Base-by-base conservation (phyloP, 2,329 filamentous ascomycete genomes). In the Trichophyton benhamiae region DNA sequence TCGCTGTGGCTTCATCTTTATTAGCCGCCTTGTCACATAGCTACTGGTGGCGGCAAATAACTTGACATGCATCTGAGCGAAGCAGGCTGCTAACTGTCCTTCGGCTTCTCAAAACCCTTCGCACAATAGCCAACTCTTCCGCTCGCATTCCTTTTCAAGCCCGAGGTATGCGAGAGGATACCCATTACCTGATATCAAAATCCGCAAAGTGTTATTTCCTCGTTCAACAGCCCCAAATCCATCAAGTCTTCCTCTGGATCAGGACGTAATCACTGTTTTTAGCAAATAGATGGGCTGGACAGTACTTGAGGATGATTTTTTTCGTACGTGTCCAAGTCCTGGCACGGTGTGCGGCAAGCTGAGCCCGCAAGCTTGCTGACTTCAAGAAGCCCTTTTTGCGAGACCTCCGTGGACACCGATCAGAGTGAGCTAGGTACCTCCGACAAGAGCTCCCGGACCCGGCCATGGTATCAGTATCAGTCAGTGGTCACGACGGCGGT, bases 241-340 rank as follows among this genome's bases (percentile, higher is more conserved):
- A 7, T 17, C 4, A 17, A 20, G n/a, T 20, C 44, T 48, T 48
- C 44, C 17, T 48, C 15, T 17, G 44, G 44, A 46, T 3, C 15
- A 17, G 42, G 42, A 46, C 6, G 15, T 17, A 20, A 48, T 48
- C 15, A 36, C 33, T 27, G 57, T 62, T 4, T n/a, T 65, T 38
- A 60, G 57, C 27, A 70, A 42, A 17, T 15, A 42, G n/a, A 17
- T 15, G 13, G 41, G 41, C n/a, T 15, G 41, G 15, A 6, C 5
- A 17, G 41, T 42, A 1, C 41, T 42, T 42, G 41, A 4, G 41
- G 2, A 17, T n/a, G 41, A 42, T 20, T 20, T 6, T 42, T 2
- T 17, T 42, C 41, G n/a, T 42, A 15, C 2, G 15, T 42, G 3
- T 15, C 11, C 41, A 42, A 42, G 41, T 15, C 13, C 3, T 15